Conservation (phyloP, 73 alveolate species). For the Paraurostyla sp. region DNA sequence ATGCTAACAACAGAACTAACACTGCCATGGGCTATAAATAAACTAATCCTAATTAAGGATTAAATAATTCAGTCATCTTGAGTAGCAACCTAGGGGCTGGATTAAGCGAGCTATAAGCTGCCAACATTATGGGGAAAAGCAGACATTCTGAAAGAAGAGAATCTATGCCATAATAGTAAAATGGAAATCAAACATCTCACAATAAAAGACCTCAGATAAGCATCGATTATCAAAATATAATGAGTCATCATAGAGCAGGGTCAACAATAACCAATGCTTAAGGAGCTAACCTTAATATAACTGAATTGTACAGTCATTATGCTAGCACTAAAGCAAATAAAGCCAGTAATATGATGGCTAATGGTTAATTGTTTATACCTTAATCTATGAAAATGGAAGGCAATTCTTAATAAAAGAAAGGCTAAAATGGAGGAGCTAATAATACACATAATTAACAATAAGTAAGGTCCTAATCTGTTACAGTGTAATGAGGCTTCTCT, state of each 20-base stretch:
- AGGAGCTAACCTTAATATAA: slow-evolving; percentile 14
- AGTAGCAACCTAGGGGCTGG: background rate
- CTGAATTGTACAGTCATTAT: slow-evolving; percentile 42
- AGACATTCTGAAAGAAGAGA: slow-evolving; percentile 60
- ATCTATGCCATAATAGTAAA: slow-evolving; percentile 9
- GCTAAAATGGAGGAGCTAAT: background rate
- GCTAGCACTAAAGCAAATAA: background rate
- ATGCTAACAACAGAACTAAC: slow-evolving; percentile 27
- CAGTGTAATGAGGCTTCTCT: slow-evolving; percentile 8
- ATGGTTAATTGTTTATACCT: slow-evolving; percentile 42
- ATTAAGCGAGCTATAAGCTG: background rate
- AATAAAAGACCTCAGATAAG: slow-evolving; percentile 15
- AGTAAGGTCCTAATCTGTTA: slow-evolving; percentile 3
- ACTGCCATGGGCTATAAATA: slow-evolving; percentile 49
- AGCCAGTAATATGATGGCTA: background rate
- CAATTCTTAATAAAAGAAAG: background rate
- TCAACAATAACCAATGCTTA: background rate
- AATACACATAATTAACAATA: background rate
- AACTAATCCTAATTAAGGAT: slow-evolving; percentile 10
- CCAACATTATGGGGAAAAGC: slow-evolving; percentile 15
- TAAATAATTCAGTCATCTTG: background rate
- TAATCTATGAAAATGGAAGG: slow-evolving; percentile 39
- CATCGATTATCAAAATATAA: slow-evolving; percentile 20
- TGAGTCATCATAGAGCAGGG: slow-evolving; percentile 27
- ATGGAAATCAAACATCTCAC: background rate